Conservation (phyloP, 768 basidiomycete species). For the Lactarius psammicola region DNA sequence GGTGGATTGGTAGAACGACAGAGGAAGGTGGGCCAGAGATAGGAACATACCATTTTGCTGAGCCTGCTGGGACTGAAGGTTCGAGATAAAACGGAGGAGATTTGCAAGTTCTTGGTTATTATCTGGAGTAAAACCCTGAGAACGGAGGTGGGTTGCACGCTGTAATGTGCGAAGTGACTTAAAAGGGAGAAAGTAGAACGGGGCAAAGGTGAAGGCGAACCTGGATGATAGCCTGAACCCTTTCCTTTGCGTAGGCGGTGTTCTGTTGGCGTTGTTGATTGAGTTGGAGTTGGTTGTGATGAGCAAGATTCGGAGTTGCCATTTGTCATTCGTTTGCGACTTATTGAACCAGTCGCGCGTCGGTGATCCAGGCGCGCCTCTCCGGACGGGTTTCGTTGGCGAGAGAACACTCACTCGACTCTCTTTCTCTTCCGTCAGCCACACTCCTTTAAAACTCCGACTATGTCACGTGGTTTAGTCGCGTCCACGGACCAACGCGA, state of each 20-base stretch:
- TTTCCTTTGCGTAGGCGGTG: slow-evolving; percentile 28
- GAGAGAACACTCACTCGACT: neutral
- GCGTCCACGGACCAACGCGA: slow-evolving; percentile 6
- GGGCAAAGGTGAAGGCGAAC: slow-evolving; percentile 26
- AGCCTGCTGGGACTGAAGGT: slow-evolving; percentile 41
- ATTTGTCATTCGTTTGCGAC: slow-evolving; percentile 27
- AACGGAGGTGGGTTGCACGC: slow-evolving; percentile 45
- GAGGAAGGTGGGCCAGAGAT: neutral
- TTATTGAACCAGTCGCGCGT: slow-evolving; percentile 33
- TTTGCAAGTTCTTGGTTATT: slow-evolving; percentile 44
- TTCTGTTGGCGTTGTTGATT: slow-evolving; percentile 26
- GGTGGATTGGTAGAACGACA: neutral
- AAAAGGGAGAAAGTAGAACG: neutral
- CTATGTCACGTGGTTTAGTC: neutral
- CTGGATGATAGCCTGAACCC: slow-evolving; percentile 33
- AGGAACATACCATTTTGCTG: slow-evolving; percentile 32
- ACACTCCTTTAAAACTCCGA: slow-evolving; percentile 17
- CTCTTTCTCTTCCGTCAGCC: slow-evolving; percentile 15
- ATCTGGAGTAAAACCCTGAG: slow-evolving; percentile 47
- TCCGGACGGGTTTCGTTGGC: slow-evolving; percentile 25
- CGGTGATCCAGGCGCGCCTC: slow-evolving; percentile 32
- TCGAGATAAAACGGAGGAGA: slow-evolving; percentile 41
- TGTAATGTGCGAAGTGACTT: slow-evolving; percentile 30
- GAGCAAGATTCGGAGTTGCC: slow-evolving; percentile 33
- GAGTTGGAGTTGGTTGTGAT: slow-evolving; percentile 30